phyloP scores from a whole-genome alignment of 176 grass and related monocot genomes.

The Thalia dealbata region DNA sequence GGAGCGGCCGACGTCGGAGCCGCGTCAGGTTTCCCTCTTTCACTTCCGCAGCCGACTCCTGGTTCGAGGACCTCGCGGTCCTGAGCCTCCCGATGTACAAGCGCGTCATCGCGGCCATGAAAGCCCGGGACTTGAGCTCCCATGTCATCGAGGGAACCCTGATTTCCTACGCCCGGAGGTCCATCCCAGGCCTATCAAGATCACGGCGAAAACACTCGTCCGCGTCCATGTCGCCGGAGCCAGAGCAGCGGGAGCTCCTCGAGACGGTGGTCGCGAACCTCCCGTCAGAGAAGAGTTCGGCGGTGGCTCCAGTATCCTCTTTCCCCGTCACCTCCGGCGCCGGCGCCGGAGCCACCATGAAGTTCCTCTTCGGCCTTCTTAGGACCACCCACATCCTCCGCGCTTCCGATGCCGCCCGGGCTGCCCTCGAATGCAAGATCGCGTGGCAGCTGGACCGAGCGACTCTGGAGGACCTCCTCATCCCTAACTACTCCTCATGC shows the following conservation, averaged over 20 bases:
- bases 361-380: slow-evolving; percentile 63
- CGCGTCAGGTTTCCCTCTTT: background rate
- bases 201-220: slow-evolving; percentile 48
- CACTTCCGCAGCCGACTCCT: slow-evolving; percentile 23
- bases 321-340: too few species aligned
- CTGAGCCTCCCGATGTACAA: slow-evolving; percentile 73
- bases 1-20: slow-evolving; percentile 33
- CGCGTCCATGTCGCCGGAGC: slow-evolving; percentile 53
- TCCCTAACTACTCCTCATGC: slow-evolving; percentile 65
- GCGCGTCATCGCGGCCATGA: slow-evolving; percentile 69
- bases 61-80: slow-evolving; percentile 57
- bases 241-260: slow-evolving; percentile 72
- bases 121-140: slow-evolving; percentile 26
- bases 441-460: slow-evolving; percentile 62
- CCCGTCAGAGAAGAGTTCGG: slow-evolving; percentile 26
- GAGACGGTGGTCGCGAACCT: slow-evolving; percentile 69
- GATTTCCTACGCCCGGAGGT: slow-evolving; percentile 60
- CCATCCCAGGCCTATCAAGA: slow-evolving; percentile 69
- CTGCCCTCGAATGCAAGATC: slow-evolving; percentile 53
- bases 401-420: slow-evolving; percentile 32
- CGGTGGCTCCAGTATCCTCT: slow-evolving; percentile 14
- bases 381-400: slow-evolving; percentile 69
- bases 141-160: slow-evolving; percentile 63
- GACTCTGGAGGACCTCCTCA: slow-evolving; percentile 64
- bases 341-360: slow-evolving; percentile 43